These are phyloP conservation scores for Aspergillus sp. DNA, from an alignment of 2,329 filamentous ascomycete genomes.

Conservation along the genomic window DNA sequence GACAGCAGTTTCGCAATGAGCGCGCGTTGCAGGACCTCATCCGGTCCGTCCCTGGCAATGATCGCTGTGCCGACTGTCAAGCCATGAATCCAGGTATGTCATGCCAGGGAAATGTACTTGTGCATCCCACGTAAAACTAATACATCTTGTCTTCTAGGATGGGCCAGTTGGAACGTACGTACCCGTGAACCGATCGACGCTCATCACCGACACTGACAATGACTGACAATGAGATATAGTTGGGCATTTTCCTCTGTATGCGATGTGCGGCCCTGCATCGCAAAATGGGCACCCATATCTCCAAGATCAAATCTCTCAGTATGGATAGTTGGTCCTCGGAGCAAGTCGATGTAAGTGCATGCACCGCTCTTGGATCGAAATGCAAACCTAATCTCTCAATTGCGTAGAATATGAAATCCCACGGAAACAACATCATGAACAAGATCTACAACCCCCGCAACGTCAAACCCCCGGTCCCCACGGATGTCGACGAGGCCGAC, in stretches of 20 bases:
- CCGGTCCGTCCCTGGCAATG: constrained; percentile 80
- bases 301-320: constrained; percentile 96
- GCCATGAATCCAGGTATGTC: constrained; percentile 85
- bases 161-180: constrained; percentile 95
- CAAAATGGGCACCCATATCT: constrained; percentile 95
- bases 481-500: constrained; percentile 90
- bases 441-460: constrained; percentile 84
- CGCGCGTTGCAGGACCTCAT: constrained; percentile 86
- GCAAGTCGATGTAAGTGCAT: constrained; percentile 81
- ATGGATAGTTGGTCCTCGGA: constrained; percentile 98
- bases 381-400: not conserved
- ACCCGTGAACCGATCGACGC: not conserved
- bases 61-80: constrained; percentile 88
- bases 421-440: constrained; percentile 84
- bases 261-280: constrained; percentile 93
- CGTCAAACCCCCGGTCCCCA: constrained; percentile 75
- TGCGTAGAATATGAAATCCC: constrained; percentile 82
- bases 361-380: not conserved
- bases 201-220: not conserved
- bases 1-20: constrained; percentile 97
- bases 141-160: constrained; percentile 54
- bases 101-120: not conserved
- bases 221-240: constrained; percentile 47
- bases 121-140: not conserved
- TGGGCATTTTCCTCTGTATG: constrained; percentile 97